Evolutionary conservation across 2,329 filamentous ascomycete species (phyloP).

Genomic region (Samsoniella hepiali): DNA sequence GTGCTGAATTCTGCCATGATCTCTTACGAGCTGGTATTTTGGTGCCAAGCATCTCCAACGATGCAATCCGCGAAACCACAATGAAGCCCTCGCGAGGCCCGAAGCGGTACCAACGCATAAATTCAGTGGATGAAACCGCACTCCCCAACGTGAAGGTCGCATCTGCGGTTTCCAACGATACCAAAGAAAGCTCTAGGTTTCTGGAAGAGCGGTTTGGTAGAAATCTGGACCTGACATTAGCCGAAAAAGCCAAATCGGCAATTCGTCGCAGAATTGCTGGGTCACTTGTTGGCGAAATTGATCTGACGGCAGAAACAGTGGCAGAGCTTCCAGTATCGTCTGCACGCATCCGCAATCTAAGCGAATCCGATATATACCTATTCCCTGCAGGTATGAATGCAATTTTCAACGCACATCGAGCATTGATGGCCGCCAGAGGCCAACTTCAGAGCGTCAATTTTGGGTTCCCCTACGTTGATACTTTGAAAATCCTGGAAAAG

Average conservation of each 20-base stretch:
- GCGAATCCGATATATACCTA: conserved; percentile 84
- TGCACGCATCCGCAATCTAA: conserved; percentile 62
- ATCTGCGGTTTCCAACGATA: neutral
- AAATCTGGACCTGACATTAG: conserved; percentile 77
- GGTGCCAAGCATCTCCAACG: conserved; percentile 29
- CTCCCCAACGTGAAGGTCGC: conserved; percentile 36
- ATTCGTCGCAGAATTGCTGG: conserved; percentile 86
- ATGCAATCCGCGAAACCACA: conserved; percentile 27
- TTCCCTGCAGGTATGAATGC: conserved; percentile 92
- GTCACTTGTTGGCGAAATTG: conserved; percentile 69
- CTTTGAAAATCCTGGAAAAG: conserved; percentile 90
- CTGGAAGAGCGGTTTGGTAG: conserved; percentile 93
- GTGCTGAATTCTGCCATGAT: conserved; percentile 82
- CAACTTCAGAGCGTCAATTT: conserved; percentile 78
- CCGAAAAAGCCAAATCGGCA: conserved; percentile 78
- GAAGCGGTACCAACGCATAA: conserved; percentile 68
- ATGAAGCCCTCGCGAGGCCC: conserved; percentile 64
- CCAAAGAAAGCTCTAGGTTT: conserved; percentile 70
- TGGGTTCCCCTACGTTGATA: conserved; percentile 98
- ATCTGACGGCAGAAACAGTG: conserved; percentile 35
- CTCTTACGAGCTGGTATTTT: conserved; percentile 68
- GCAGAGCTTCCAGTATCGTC: conserved; percentile 27
- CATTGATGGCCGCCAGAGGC: conserved; percentile 62
- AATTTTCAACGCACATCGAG: conserved; percentile 84
- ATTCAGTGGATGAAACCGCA: conserved; percentile 38